Evolutionary conservation across 192 early-diverging fungal species (phyloP).

Genomic region (Umbelopsis sp.): DNA sequence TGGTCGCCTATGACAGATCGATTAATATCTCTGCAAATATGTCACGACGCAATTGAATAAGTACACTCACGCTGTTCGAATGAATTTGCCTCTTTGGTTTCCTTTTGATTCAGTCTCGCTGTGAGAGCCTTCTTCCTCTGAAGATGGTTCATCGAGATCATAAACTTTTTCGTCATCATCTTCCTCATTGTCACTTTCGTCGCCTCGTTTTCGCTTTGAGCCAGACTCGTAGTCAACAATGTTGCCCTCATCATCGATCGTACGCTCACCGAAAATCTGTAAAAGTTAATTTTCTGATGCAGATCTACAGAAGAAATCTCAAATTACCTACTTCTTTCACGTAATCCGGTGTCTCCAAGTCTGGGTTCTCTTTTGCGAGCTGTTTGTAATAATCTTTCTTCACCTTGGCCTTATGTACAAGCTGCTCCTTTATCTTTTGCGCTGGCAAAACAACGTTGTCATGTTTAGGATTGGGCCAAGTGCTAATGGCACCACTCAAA

Average conservation of each 20-base stretch:
- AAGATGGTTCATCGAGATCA: constrained; percentile 25
- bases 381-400: constrained; percentile 44
- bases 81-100: background rate
- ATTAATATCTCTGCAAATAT: background rate
- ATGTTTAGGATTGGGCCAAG: background rate
- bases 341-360: constrained; percentile 40
- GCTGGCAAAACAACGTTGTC: constrained; percentile 18
- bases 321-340: constrained; percentile 37
- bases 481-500: background rate
- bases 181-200: background rate
- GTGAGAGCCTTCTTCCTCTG: constrained; percentile 25
- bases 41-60: background rate
- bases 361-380: constrained; percentile 30
- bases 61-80: background rate
- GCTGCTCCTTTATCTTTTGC: constrained; percentile 40
- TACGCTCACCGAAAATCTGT: constrained; percentile 42
- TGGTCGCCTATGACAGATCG: constrained; percentile 26
- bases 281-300: background rate
- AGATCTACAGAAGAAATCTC: background rate
- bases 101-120: constrained; percentile 6
- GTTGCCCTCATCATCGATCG: constrained; percentile 45
- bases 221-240: constrained; percentile 30
- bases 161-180: constrained; percentile 23
- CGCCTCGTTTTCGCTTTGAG: constrained; percentile 19
- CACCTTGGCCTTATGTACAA: constrained; percentile 44